Base-by-base conservation (phyloP, 768 basidiomycete species). In the Naganishia kalamii region DNA sequence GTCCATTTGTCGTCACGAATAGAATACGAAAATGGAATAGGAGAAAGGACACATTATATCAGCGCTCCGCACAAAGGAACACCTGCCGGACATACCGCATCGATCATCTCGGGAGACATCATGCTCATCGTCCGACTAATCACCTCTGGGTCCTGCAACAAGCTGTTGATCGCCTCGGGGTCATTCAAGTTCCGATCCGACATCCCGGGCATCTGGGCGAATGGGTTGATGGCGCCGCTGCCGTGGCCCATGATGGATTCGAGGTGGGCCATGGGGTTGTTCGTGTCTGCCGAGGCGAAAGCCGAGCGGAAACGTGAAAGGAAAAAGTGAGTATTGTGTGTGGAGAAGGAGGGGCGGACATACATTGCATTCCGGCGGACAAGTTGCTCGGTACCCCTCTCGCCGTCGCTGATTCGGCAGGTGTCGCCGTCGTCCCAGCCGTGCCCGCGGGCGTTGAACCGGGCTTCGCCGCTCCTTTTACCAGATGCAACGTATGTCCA, bases 321-420 rank as follows among this genome's bases (percentile, higher is more conserved):
- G n/a, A n/a, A n/a, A n/a, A n/a, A n/a, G n/a, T n/a, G n/a, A n/a
- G n/a, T n/a, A n/a, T n/a, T n/a, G n/a, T n/a, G n/a, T n/a, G n/a
- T n/a, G n/a, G n/a, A n/a, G n/a, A n/a, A n/a, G n/a, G n/a, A n/a
- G n/a, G n/a, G n/a, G n/a, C n/a, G n/a, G n/a, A n/a, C n/a, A n/a
- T n/a, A n/a, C n/a, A 86, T 74, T 90, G 90, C 81, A 94, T 90
- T 1, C 92, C 94, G 0, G 92, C 83, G 70, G 90, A 90, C 90
- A 96, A 92, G 11, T 84, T 83, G 17, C 92, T n/a, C 29, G 71
- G 74, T 10, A 67, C 52, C 19, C 69, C 67, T 91, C 80, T 35
- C 69, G 23, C 82, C 68, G 65, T 43, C 74, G 74, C 21, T 0
- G 81, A 66, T 17, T 79, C 62, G 2, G 79, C 71, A 8, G 69